Percentiles rank a stretch among this genome's conserved stretches.
phyloP scores from a whole-genome alignment of 305 asterid species.

The Solanum hybrid region DNA sequence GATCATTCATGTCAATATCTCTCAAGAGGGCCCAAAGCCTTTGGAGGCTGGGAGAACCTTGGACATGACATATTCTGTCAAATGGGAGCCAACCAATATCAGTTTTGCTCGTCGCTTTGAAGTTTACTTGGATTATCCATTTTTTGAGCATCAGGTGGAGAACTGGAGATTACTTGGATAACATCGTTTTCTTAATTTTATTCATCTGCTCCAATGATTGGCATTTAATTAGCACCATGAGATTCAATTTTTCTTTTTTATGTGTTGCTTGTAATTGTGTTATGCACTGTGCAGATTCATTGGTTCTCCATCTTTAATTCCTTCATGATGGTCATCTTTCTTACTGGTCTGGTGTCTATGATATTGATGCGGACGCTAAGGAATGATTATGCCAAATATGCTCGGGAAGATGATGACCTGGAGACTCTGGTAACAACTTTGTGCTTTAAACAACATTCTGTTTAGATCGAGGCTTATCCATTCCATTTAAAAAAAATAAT shows the following conservation, averaged over 20 bases:
- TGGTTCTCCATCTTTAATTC: slow-evolving; percentile 63
- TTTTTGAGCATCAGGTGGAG: slow-evolving; percentile 63
- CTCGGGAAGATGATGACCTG: slow-evolving; percentile 51
- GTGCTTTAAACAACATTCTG: background rate
- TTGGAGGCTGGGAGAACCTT: slow-evolving; percentile 41
- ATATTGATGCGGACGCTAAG: slow-evolving; percentile 41
- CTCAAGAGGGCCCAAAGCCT: slow-evolving; percentile 43
- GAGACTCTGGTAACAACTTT: slow-evolving; percentile 37
- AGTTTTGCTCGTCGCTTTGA: slow-evolving; percentile 63
- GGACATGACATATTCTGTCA: slow-evolving; percentile 55
- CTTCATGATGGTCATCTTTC: slow-evolving; percentile 62
- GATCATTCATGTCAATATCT: slow-evolving; percentile 61
- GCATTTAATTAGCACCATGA: background rate
- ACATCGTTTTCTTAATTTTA: background rate
- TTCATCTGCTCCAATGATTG: background rate
- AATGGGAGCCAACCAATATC: slow-evolving; percentile 40
- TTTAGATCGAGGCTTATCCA: background rate
- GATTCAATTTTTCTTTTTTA: background rate
- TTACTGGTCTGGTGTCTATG: slow-evolving; percentile 49
- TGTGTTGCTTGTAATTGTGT: slow-evolving; percentile 2
- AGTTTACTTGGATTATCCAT: slow-evolving; percentile 59
- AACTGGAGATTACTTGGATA: background rate
- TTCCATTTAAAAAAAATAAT: background rate
- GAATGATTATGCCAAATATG: slow-evolving; percentile 49
- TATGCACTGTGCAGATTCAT: slow-evolving; percentile 38